Evolutionary conservation across 73 alveolate species (phyloP).

Genomic region (Paramecium caudatum): DNA sequence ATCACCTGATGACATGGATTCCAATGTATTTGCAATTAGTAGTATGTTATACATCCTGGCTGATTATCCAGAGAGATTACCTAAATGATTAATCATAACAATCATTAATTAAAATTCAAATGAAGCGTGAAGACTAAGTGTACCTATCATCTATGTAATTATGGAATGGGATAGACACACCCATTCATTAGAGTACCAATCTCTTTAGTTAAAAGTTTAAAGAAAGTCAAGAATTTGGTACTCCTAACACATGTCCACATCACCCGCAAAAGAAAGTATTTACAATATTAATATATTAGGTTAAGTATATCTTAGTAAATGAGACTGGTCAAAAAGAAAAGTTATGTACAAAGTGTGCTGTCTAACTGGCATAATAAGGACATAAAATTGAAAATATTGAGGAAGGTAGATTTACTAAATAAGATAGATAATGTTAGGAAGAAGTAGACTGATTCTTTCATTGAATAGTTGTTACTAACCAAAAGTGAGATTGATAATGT

Average conservation of each 20-base stretch:
- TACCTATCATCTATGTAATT: not conserved
- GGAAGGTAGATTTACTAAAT: not conserved
- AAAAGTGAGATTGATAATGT: not conserved
- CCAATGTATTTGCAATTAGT: conserved; percentile 69
- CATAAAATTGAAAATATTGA: conserved; percentile 20
- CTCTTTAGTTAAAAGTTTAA: conserved; percentile 55
- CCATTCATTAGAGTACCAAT: conserved; percentile 50
- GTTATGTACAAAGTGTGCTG: conserved; percentile 60
- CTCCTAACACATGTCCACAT: not conserved
- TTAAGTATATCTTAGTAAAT: not conserved
- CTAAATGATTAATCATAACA: conserved; percentile 21
- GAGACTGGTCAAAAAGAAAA: not conserved
- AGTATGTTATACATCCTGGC: conserved; percentile 54
- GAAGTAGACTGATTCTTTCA: conserved; percentile 55
- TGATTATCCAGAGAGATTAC: conserved; percentile 63
- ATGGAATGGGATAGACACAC: conserved; percentile 43
- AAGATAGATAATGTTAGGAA: conserved; percentile 21
- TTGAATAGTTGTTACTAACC: not conserved
- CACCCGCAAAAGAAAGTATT: conserved; percentile 55
- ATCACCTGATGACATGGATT: conserved; percentile 75
- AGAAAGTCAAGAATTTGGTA: not conserved
- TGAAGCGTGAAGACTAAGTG: not conserved
- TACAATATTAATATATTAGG: not conserved
- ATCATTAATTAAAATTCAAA: conserved; percentile 41
- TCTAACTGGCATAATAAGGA: conserved; percentile 15